Evolutionary conservation across 2,329 filamentous ascomycete genomes (phyloP).

Genomic region (Apiospora marii): DNA sequence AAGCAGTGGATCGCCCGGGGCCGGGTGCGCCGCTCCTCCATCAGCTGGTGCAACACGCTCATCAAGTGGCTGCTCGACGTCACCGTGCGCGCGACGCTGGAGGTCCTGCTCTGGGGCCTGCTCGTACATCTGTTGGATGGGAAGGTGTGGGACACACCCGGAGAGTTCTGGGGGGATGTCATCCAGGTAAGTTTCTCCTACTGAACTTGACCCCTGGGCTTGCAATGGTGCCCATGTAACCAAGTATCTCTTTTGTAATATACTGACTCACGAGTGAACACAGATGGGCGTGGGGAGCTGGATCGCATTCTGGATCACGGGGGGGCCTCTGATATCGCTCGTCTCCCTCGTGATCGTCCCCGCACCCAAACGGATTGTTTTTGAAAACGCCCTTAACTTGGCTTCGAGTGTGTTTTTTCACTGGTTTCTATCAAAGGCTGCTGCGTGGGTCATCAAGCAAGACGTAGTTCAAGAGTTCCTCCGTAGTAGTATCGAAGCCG

Average conservation of each 20-base stretch:
- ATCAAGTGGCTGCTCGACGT: constrained; percentile 23
- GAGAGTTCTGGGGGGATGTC: not conserved
- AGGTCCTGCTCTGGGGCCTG: not conserved
- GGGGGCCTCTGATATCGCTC: not conserved
- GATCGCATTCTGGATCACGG: not conserved
- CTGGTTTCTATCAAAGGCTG: not conserved
- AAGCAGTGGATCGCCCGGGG: constrained; percentile 21
- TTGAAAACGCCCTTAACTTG: not conserved
- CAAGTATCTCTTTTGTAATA: too few species aligned
- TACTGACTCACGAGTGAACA: too few species aligned
- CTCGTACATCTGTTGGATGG: not conserved
- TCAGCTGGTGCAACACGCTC: constrained; percentile 24
- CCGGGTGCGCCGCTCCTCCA: constrained; percentile 16
- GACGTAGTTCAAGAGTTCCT: not conserved
- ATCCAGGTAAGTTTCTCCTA: not conserved
- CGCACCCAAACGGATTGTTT: not conserved
- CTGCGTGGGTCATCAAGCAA: not conserved
- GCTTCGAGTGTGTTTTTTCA: not conserved
- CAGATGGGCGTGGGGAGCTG: not conserved
- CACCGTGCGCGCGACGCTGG: not conserved
- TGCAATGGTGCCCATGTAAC: not conserved
- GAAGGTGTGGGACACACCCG: not conserved
- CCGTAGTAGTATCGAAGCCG: not conserved
- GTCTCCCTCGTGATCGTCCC: not conserved
- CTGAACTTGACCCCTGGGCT: not conserved